Evolutionary conservation across 345 rosid genomes (phyloP).

Genomic region (Dovyalis caffra): DNA sequence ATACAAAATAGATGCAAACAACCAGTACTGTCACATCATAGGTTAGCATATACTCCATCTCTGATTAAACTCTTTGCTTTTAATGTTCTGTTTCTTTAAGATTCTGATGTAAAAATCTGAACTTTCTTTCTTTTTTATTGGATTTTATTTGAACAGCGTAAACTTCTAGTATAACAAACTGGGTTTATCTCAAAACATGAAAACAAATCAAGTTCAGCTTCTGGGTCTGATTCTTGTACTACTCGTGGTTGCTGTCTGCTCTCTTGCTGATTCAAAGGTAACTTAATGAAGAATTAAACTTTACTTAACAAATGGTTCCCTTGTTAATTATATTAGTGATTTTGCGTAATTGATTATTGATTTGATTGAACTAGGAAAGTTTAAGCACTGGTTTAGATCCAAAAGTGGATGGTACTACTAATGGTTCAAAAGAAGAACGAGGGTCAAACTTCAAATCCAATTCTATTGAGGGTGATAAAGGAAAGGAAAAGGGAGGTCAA

Average conservation of each 20-base stretch:
- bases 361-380: constrained; percentile 26
- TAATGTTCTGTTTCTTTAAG: neutral
- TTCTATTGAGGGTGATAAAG: constrained; percentile 19
- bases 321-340: neutral
- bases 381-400: constrained; percentile 20
- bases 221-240: constrained; percentile 39
- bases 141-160: constrained; percentile 12
- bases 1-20: neutral
- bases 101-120: neutral
- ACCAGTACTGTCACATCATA: neutral
- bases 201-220: constrained; percentile 23
- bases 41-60: neutral
- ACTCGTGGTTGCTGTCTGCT: constrained; percentile 26
- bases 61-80: neutral
- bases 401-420: constrained; percentile 8
- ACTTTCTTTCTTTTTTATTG: neutral
- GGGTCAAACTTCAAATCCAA: constrained; percentile 20
- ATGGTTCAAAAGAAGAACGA: constrained; percentile 16
- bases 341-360: constrained; percentile 6
- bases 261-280: constrained; percentile 44
- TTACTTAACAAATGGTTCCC: neutral
- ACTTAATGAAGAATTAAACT: neutral
- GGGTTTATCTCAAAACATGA: constrained; percentile 37
- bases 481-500: constrained; percentile 9
- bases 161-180: constrained; percentile 28